phyloP scores from a whole-genome alignment of 2,329 filamentous ascomycete species.

The Thermoascus crustaceus region DNA sequence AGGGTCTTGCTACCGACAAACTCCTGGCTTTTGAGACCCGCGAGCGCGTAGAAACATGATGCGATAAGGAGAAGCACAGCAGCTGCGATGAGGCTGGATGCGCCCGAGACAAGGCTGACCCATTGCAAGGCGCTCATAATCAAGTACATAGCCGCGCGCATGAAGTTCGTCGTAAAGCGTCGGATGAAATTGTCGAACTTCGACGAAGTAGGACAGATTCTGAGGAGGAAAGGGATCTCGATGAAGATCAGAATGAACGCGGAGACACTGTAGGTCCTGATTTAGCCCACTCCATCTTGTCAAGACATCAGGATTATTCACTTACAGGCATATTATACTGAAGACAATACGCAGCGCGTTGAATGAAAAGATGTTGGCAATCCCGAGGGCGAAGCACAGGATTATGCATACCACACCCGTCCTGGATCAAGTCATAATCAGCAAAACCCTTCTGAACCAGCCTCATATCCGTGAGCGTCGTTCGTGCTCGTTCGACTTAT shows the following conservation, averaged over 20 bases:
- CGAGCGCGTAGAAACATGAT: slow-evolving; percentile 62
- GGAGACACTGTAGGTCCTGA: slow-evolving; percentile 53
- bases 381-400: slow-evolving; percentile 59
- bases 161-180: slow-evolving; percentile 90
- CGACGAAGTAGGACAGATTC: slow-evolving; percentile 91
- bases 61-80: slow-evolving; percentile 74
- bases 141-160: slow-evolving; percentile 80
- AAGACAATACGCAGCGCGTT: slow-evolving; percentile 51
- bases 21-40: slow-evolving; percentile 38
- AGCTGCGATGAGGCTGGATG: slow-evolving; percentile 74
- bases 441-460: no score
- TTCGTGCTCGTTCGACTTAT: no score
- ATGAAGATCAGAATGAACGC: slow-evolving; percentile 72
- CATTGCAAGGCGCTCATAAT: slow-evolving; percentile 78
- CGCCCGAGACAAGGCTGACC: slow-evolving; percentile 59
- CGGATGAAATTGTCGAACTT: slow-evolving; percentile 86
- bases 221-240: slow-evolving; percentile 86
- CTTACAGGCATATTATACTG: slow-evolving; percentile 51
- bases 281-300: slow-evolving; percentile 17
- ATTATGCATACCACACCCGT: slow-evolving; percentile 53
- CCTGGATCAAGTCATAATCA: slow-evolving; percentile 18
- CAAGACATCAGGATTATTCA: slow-evolving; percentile 8
- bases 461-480: background rate
- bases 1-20: slow-evolving; percentile 75
- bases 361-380: slow-evolving; percentile 60